These are phyloP conservation scores for Cercospora brassicicola DNA, from an alignment of 2,329 filamentous ascomycete species.

Conservation along the genomic window DNA sequence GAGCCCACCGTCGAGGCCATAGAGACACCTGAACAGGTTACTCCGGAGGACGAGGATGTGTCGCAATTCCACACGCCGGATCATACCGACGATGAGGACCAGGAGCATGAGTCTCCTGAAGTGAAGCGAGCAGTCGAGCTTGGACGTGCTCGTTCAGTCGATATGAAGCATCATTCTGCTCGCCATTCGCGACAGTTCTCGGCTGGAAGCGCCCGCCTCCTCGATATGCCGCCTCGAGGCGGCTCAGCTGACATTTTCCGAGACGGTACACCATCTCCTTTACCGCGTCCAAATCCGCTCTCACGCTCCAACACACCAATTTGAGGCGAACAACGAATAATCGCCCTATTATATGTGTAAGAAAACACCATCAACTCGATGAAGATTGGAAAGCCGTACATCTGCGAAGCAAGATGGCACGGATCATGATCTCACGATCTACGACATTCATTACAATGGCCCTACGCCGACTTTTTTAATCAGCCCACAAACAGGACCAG, in stretches of 20 bases:
- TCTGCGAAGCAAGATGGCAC: slow-evolving; percentile 1
- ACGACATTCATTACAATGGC: slow-evolving; percentile 15
- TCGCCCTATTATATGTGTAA: neutral
- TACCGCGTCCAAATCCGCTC: slow-evolving; percentile 5
- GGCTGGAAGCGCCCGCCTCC: slow-evolving; percentile 72
- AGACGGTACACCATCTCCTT: slow-evolving; percentile 14
- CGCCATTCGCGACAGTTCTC: slow-evolving; percentile 71
- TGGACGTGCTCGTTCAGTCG: slow-evolving; percentile 56
- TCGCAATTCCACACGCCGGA: slow-evolving; percentile 16
- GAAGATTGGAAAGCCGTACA: slow-evolving; percentile 6
- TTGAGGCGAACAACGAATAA: neutral
- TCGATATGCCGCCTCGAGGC: slow-evolving; percentile 51
- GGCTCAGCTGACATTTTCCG: slow-evolving; percentile 14
- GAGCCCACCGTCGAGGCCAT: slow-evolving; percentile 31
- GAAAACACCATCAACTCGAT: neutral
- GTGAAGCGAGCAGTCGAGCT: slow-evolving; percentile 67
- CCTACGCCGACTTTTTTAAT: neutral
- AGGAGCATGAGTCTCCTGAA: slow-evolving; percentile 27
- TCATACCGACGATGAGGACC: slow-evolving; percentile 25
- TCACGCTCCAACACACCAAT: slow-evolving; percentile 8
- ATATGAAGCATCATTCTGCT: slow-evolving; percentile 11
- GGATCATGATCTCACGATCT: slow-evolving; percentile 15
- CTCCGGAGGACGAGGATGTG: slow-evolving; percentile 9
- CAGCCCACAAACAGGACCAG: neutral
- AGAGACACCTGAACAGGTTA: slow-evolving; percentile 33